Base-by-base conservation (phyloP, 306 rosid species). In the Cotoneaster glaucophyllus region DNA sequence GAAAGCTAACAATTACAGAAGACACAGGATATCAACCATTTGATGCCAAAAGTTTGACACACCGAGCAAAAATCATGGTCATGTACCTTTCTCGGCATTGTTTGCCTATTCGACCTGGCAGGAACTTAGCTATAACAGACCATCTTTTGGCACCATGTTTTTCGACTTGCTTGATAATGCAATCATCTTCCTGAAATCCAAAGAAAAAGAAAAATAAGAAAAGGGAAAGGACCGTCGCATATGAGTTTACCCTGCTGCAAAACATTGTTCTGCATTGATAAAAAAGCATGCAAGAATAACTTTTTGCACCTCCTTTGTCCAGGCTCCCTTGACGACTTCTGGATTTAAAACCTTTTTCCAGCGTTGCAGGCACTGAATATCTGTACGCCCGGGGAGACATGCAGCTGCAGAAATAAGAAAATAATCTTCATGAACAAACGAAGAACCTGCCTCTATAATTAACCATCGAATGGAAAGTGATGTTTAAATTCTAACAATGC, bases 11-110 rank as follows among this genome's bases (percentile, higher is more conserved):
- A 45, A 21, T 44, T 64, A 53, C 71, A 74, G 37, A 43, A 28
- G 8, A 62, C 43, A 17, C 6, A 21, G 1, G 45, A 74, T 64
- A 59, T n/a, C 8, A 70, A 19, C 50, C 12, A 29, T 52, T 56
- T 68, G 26, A 61, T 37, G 31, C 73, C 19, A 64, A 32, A 59
- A 56, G 28, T 22, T 6, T 34, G 58, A 70, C 29, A 43, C 74
- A 70, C 65, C 13, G 50, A 4, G n/a, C 61, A 67, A 67, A 71
- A 61, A 56, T 32, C 71, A 22, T 39, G 2, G 71, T 14, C 34
- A 8, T 72, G 28, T 68, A 88, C 91, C 96, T 88, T 74, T 88
- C 96, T 68, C 93, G 80, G 78, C 96, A 90, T 85, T 87, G 93
- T 84, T 88, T 90, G 68, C 91, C 96, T 44, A 86, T 81, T 41